Conservation (phyloP, 805 yeast genomes). For the Priceomyces fermenticarens region DNA sequence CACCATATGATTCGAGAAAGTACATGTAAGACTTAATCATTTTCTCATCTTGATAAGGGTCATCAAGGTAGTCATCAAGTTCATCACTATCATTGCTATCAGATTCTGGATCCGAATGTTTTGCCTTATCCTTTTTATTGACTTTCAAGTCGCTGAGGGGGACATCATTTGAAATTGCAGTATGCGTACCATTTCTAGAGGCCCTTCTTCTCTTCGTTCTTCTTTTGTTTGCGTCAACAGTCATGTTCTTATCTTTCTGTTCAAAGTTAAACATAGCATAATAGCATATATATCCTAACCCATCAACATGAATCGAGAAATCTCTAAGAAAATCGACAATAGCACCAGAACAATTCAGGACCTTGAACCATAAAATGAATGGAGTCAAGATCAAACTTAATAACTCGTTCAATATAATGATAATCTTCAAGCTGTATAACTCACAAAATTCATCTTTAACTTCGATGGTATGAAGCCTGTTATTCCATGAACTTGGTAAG, state of each 20-base stretch:
- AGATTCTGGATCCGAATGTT: conserved; percentile 4
- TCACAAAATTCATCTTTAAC: conserved; percentile 82
- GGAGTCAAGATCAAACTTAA: conserved; percentile 84
- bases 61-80: conserved; percentile 13
- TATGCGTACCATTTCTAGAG: conserved; percentile 9
- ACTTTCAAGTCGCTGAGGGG: conserved; percentile 15
- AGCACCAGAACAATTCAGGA: conserved; percentile 69
- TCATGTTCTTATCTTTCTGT: conserved; percentile 48
- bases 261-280: conserved; percentile 90
- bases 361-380: conserved; percentile 79
- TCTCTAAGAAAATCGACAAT: conserved; percentile 91
- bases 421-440: conserved; percentile 69
- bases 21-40: conserved; percentile 90
- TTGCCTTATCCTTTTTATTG: conserved; percentile 10
- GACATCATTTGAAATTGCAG: conserved; percentile 8
- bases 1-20: conserved; percentile 78
- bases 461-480: conserved; percentile 74
- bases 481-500: conserved; percentile 84
- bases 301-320: conserved; percentile 86
- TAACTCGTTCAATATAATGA: conserved; percentile 72
- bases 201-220: conserved; percentile 12
- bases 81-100: conserved; percentile 12
- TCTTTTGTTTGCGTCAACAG: conserved; percentile 25
- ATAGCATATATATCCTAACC: conserved; percentile 90
- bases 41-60: conserved; percentile 66